Base-by-base conservation (phyloP, 164 flowering plant genomes). In the Euptelea pleiosperma region DNA sequence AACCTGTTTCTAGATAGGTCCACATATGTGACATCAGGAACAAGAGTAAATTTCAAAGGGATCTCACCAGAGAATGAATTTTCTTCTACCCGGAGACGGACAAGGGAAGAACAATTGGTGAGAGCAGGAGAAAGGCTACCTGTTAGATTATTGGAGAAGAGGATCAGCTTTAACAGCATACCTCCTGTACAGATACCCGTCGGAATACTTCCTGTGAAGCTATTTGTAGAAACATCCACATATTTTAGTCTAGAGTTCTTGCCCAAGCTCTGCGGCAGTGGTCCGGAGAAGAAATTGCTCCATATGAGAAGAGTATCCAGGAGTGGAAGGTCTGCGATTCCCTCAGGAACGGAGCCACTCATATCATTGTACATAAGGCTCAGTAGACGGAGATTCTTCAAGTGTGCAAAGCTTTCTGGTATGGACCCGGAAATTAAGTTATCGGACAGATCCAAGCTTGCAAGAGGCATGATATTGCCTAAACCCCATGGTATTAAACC, bases 211-310 rank as follows among this genome's bases (percentile, higher is more conserved):
- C 99, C 99, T 1, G 47, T 58, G 28, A 90, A 76, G 47, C 61
- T 55, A 71, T 93, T 93, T 12, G 94, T 80, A 5, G 98, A 93
- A 71, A 86, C 96, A 75, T 93, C 98, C 15, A 93, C 67, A 75
- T 77, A 79, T 61, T 76, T 75, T 61, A 93, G 82, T 44, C 85
- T 84, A 41, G 86, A 82, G 64, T 79, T 78, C 54, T 63, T 70
- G 9, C 98, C 99, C 74, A 88, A 60, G 56, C 64, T 75, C 47
- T 60, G 48, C 5, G 99, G 99, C 52, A 93, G 84, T 35, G 77
- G 55, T 8, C 99, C 99, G 39, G 82, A 40, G 70, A 93, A 93
- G 70, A 45, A 74, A 72, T 90, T 93, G 82, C 75, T 81, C 99
- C 97, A 93, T 63, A 90, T 72, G 15, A 85, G 81, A 25, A 90